phyloP scores from a whole-genome alignment of 2,329 filamentous ascomycete genomes.

The Drechslera avenae region DNA sequence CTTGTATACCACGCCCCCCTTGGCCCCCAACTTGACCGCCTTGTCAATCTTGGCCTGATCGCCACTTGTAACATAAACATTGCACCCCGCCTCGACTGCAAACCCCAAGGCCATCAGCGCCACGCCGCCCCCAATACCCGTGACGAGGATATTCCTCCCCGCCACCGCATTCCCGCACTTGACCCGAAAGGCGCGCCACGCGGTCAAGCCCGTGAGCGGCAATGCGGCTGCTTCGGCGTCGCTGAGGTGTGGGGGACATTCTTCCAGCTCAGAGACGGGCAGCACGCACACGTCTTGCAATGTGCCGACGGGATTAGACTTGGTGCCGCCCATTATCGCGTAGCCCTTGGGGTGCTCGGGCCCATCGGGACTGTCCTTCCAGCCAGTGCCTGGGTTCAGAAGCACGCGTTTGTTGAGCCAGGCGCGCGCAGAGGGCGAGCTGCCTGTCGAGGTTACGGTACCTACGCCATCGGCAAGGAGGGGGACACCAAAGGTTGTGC shows the following conservation, averaged over 20 bases:
- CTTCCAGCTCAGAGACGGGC: constrained; percentile 73
- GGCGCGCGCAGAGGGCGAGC: constrained; percentile 56
- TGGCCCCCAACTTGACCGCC: constrained; percentile 74
- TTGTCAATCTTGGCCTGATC: constrained; percentile 75
- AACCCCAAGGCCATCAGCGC: constrained; percentile 83
- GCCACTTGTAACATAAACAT: constrained; percentile 82
- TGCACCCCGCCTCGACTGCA: constrained; percentile 71
- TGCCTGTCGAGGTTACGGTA: constrained; percentile 68
- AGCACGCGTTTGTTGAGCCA: constrained; percentile 74
- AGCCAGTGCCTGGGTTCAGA: constrained; percentile 77
- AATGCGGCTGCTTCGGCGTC: constrained; percentile 80
- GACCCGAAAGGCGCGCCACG: constrained; percentile 81
- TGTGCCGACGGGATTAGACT: constrained; percentile 68
- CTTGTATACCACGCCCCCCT: constrained; percentile 82
- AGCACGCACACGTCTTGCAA: constrained; percentile 75
- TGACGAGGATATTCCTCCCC: constrained; percentile 80
- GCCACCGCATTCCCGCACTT: constrained; percentile 70
- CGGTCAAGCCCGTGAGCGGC: constrained; percentile 84
- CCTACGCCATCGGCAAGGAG: constrained; percentile 85
- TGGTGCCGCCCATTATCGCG: constrained; percentile 72
- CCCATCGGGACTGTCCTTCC: constrained; percentile 71
- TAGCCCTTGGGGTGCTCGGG: constrained; percentile 70
- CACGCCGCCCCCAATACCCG: constrained; percentile 91
- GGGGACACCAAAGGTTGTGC: constrained; percentile 76
- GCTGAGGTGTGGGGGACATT: constrained; percentile 72